These are phyloP conservation scores for Berberis thunbergii DNA, from an alignment of 164 flowering plant species.

Conservation along the genomic window DNA sequence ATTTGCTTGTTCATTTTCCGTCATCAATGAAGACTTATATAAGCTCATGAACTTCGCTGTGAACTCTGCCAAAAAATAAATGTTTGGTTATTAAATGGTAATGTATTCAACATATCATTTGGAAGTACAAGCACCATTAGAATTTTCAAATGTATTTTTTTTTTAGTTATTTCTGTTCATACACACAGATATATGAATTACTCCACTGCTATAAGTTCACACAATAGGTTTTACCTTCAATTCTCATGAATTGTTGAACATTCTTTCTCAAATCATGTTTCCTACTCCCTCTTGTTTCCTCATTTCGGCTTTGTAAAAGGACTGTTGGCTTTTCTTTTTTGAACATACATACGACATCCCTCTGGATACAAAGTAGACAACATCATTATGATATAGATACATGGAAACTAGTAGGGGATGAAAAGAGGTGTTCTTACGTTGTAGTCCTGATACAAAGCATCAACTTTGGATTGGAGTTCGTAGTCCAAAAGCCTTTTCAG, in stretches of 20 bases:
- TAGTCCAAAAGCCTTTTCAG: constrained; percentile 33
- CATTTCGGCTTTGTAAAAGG: constrained; percentile 7
- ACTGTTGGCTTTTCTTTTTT: constrained; percentile 10
- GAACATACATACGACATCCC: constrained; percentile 10
- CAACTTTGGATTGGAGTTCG: constrained; percentile 20
- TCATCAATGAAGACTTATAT: constrained; percentile 24
- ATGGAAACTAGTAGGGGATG: too few relatives aligned
- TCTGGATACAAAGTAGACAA: constrained; percentile 14
- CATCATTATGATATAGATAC: too few relatives aligned
- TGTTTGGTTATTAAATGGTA: background rate
- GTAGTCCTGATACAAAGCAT: constrained; percentile 32
- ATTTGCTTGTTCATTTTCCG: constrained; percentile 1
- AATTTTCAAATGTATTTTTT: background rate
- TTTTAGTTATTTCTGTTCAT: background rate
- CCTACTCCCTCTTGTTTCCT: constrained; percentile 14
- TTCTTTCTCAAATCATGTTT: constrained; percentile 24
- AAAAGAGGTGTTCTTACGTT: constrained; percentile 19
- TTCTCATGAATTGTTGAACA: constrained; percentile 32
- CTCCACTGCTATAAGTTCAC: background rate
- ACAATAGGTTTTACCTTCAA: constrained; percentile 37
- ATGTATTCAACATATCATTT: background rate
- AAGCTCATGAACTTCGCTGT: constrained; percentile 68
- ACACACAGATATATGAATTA: background rate
- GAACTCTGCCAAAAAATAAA: constrained; percentile 34
- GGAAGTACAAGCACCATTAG: background rate